Percentiles rank a stretch among this genome's conserved stretches.
Conservation (phyloP, 2,329 filamentous ascomycete species). For the Rhexocercosporidium sp. region DNA sequence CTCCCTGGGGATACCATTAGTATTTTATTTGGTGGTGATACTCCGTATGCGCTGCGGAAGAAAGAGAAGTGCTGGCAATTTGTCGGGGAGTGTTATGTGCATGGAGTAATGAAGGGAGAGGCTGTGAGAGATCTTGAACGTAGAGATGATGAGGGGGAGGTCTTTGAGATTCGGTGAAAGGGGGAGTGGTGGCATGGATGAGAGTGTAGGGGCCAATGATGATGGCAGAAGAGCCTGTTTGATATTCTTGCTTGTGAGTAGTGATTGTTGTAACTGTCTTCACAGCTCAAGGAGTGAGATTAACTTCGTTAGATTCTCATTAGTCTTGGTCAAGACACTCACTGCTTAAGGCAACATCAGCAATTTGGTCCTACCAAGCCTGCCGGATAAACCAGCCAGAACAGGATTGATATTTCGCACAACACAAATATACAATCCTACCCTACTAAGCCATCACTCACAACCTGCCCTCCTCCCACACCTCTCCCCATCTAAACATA, state of each 20-base stretch:
- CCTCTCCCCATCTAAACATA: constrained; percentile 53
- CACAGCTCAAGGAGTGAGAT: neutral
- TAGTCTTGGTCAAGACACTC: too few species aligned
- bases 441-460: neutral
- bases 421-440: too few species aligned
- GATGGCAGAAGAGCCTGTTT: neutral
- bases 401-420: too few species aligned
- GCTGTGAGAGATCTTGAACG: neutral
- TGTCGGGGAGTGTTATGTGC: constrained; percentile 18
- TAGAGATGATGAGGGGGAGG: too few species aligned
- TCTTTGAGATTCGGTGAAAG: constrained; percentile 5
- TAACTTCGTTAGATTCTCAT: neutral
- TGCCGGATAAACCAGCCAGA: too few species aligned
- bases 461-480: neutral
- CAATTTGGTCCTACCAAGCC: too few species aligned
- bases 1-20: constrained; percentile 14
- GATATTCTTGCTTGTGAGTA: too few species aligned
- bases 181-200: neutral
- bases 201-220: neutral
- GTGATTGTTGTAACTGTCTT: too few species aligned
- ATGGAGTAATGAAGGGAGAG: constrained; percentile 26
- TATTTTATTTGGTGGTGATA: constrained; percentile 19
- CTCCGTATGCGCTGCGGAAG: constrained; percentile 18
- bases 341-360: too few species aligned
- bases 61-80: constrained; percentile 8